A percentile compares a stretch with the other conserved stretches of the same genome.
phyloP scores from a whole-genome alignment of 1,139 yeast genomes.

The Debaryomycetaceae sp. region DNA sequence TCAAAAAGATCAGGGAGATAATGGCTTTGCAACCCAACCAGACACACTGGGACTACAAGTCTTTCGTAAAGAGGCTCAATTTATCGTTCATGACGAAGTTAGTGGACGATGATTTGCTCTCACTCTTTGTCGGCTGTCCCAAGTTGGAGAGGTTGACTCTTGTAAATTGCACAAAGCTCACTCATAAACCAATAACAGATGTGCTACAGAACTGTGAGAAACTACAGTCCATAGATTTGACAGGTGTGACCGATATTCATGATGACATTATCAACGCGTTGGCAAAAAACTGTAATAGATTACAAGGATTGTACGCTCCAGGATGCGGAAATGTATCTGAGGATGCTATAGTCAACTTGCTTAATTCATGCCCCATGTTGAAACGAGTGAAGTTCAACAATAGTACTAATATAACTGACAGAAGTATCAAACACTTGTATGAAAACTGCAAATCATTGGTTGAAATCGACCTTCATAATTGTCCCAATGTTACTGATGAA shows the following conservation, averaged over 20 bases:
- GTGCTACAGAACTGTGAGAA: conserved; percentile 64
- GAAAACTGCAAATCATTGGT: conserved; percentile 73
- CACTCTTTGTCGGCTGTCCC: conserved; percentile 61
- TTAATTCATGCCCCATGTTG: conserved; percentile 65
- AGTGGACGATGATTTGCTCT: conserved; percentile 59
- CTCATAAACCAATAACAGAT: conserved; percentile 58
- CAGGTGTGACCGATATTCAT: conserved; percentile 68
- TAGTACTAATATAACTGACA: conserved; percentile 65
- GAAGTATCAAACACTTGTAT: conserved; percentile 61
- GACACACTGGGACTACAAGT: conserved; percentile 72
- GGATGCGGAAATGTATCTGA: conserved; percentile 73
- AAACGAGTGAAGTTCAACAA: conserved; percentile 82
- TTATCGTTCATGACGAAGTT: conserved; percentile 68
- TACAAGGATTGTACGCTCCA: conserved; percentile 90
- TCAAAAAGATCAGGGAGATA: conserved; percentile 48
- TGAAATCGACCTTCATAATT: conserved; percentile 85
- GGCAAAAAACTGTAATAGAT: conserved; percentile 66
- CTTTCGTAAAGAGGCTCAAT: conserved; percentile 75
- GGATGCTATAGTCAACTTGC: conserved; percentile 56
- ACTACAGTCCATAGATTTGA: conserved; percentile 82
- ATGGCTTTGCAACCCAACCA: conserved; percentile 46
- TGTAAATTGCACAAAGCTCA: conserved; percentile 69
- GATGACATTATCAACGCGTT: conserved; percentile 72
- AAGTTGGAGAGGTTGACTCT: conserved; percentile 82
- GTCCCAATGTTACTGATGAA: conserved; percentile 68